A percentile compares a stretch with the other conserved stretches of the same genome.
phyloP scores from a whole-genome alignment of 345 rosid species.

The Salix udensis region DNA sequence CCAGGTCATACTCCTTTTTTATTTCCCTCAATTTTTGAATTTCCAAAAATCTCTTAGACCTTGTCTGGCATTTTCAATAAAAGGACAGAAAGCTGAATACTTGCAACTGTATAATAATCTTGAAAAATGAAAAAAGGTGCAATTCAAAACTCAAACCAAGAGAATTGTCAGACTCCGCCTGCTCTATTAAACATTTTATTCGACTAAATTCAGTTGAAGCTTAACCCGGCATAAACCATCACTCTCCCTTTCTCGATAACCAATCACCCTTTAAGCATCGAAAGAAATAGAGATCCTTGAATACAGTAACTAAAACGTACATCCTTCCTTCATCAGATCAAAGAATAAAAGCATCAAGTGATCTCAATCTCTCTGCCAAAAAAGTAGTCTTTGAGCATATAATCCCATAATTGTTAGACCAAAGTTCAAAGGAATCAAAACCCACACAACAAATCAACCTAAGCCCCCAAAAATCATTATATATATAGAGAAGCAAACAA shows the following conservation, averaged over 20 bases:
- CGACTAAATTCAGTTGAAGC: neutral
- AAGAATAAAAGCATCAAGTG: neutral
- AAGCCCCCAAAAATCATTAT: neutral
- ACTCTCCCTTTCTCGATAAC: neutral
- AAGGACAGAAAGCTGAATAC: slow-evolving; percentile 11
- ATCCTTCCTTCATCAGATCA: neutral
- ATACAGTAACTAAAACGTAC: neutral
- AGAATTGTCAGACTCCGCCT: neutral
- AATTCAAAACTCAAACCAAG: neutral
- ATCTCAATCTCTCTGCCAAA: neutral
- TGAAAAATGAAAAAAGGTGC: neutral
- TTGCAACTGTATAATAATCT: slow-evolving; percentile 9
- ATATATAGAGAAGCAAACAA: neutral
- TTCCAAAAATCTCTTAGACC: slow-evolving; percentile 98
- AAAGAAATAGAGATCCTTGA: neutral
- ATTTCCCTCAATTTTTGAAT: slow-evolving; percentile 88
- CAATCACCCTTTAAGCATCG: neutral
- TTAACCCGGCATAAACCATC: neutral
- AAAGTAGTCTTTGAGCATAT: neutral
- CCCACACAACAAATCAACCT: slow-evolving; percentile 11
- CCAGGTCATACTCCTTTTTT: slow-evolving; percentile 70
- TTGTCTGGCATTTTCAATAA: slow-evolving; percentile 54
- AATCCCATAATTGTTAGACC: neutral
- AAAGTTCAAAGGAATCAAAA: neutral
- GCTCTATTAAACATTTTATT: neutral